Conservation (phyloP, 2,329 filamentous ascomycete genomes). For the Pyrenochaeta sp. region DNA sequence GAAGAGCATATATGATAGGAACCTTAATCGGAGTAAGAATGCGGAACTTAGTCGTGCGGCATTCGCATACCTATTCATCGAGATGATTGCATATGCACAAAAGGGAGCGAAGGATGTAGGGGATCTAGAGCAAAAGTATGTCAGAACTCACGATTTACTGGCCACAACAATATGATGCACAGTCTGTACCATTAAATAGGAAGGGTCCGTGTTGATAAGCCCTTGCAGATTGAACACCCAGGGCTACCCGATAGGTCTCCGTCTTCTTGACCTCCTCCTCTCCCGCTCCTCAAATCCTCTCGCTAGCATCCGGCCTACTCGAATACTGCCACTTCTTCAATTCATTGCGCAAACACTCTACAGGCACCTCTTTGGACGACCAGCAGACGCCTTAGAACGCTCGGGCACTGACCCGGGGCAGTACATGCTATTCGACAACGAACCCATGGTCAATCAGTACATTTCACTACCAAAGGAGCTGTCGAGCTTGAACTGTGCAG, state of each 20-base stretch:
- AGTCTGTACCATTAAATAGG: not conserved
- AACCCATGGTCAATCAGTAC: slow-evolving; percentile 93
- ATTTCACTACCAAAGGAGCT: slow-evolving; percentile 94
- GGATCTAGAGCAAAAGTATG: slow-evolving; percentile 88
- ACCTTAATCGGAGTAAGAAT: slow-evolving; percentile 87
- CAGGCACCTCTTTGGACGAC: slow-evolving; percentile 88
- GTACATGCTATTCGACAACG: slow-evolving; percentile 99
- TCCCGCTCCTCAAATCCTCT: slow-evolving; percentile 65
- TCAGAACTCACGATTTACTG: not conserved
- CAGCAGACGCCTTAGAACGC: slow-evolving; percentile 93
- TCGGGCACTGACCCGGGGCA: slow-evolving; percentile 85
- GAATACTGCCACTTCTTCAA: slow-evolving; percentile 89
- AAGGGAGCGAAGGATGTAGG: slow-evolving; percentile 88
- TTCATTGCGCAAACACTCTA: slow-evolving; percentile 94
- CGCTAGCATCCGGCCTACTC: slow-evolving; percentile 73
- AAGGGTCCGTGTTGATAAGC: not conserved
- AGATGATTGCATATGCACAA: slow-evolving; percentile 97
- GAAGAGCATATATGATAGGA: slow-evolving; percentile 98
- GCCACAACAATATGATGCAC: not conserved
- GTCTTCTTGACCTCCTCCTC: slow-evolving; percentile 92
- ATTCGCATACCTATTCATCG: slow-evolving; percentile 94
- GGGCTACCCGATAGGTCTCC: slow-evolving; percentile 92
- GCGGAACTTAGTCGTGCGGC: slow-evolving; percentile 90
- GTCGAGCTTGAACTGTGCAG: slow-evolving; percentile 94
- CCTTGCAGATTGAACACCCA: slow-evolving; percentile 79